Base-by-base conservation (phyloP, 202 grass and related monocot genomes). In the Setaria italica region DNA sequence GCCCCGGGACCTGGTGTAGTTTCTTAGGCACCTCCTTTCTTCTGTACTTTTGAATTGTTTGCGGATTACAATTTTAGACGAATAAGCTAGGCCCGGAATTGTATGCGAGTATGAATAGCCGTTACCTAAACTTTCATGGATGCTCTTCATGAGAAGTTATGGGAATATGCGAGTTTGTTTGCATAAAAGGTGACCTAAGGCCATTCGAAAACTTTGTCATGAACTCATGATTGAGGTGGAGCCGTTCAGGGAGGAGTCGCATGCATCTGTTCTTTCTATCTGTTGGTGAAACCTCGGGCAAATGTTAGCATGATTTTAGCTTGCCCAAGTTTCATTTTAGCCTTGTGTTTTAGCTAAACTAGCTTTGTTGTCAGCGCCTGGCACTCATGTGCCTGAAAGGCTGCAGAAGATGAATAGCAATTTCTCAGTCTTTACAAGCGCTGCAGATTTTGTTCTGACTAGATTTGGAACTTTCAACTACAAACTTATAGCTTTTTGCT, bases 271-370 rank as follows among this genome's bases (percentile, higher is more conserved):
- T 76, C 19, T 25, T 25, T 25, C 25, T 65, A 62, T 51, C 47
- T 76, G 15, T 43, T 9, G 17, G 48, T 42, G 70, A n/a, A 42
- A 11, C 13, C 7, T 7, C 0, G 30, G 9, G 35, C n/a, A 55
- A 34, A 10, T 51, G 9, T n/a, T 76, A 67, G 21, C 37, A 58
- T 35, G n/a, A 77, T 21, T 32, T 33, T 67, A 64, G 34, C 73
- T 49, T n/a, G 43, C 67, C 11, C 6, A 49, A 12, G 42, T 43
- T 6, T 53, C 35, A 15, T 74, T 21, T 69, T 42, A 21, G 43
- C 49, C 49, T 80, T 79, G 58, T 33, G 6, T 80, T 46, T 4
- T 73, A 8, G 39, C 57, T 53, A 71, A 83, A 57, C 49, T 53
- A 56, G 12, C 9, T 84, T 84, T 74, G 58, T 9, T 79, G 73